Evolutionary conservation across 208 protist species (phyloP).

Genomic region (Perkinsela sp.): DNA sequence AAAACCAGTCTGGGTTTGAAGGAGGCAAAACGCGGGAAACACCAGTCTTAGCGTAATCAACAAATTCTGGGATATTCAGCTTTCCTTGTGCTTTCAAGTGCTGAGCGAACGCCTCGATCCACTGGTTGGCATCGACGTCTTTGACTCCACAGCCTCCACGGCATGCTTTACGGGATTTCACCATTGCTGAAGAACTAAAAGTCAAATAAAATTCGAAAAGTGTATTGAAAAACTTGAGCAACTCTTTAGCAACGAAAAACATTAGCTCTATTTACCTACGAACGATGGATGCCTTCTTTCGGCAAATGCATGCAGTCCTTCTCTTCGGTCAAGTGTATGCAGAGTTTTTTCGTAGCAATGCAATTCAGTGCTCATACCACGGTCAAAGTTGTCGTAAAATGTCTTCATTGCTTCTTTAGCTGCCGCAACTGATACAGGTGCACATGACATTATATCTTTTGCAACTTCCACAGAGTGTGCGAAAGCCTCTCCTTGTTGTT

Average conservation of each 20-base stretch:
- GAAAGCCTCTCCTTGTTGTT: slow-evolving; percentile 9
- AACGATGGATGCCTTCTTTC: slow-evolving; percentile 60
- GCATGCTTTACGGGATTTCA: background rate
- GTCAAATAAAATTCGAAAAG: too few species aligned
- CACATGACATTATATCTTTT: slow-evolving; percentile 16
- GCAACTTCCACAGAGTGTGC: slow-evolving; percentile 14
- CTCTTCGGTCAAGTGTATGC: slow-evolving; percentile 43
- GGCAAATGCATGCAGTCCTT: slow-evolving; percentile 59
- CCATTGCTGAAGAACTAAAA: background rate
- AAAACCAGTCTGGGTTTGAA: slow-evolving; percentile 90
- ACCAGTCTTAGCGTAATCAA: slow-evolving; percentile 84
- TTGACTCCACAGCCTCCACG: slow-evolving; percentile 14
- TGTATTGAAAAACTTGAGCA: too few species aligned
- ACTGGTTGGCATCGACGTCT: slow-evolving; percentile 76
- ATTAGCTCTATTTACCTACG: slow-evolving; percentile 51
- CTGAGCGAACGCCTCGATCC: slow-evolving; percentile 70
- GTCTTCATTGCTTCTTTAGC: slow-evolving; percentile 53
- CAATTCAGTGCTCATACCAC: slow-evolving; percentile 35
- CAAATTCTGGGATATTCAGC: slow-evolving; percentile 75
- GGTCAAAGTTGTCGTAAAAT: slow-evolving; percentile 15
- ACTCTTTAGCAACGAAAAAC: too few species aligned
- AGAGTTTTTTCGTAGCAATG: slow-evolving; percentile 48
- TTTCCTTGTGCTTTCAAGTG: slow-evolving; percentile 83
- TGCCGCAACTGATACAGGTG: slow-evolving; percentile 38
- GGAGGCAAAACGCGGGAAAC: slow-evolving; percentile 78